Percentiles rank a stretch among this genome's conserved stretches.
Evolutionary conservation across 2,329 filamentous ascomycete genomes (phyloP).

Genomic region (Coniella lustricola): DNA sequence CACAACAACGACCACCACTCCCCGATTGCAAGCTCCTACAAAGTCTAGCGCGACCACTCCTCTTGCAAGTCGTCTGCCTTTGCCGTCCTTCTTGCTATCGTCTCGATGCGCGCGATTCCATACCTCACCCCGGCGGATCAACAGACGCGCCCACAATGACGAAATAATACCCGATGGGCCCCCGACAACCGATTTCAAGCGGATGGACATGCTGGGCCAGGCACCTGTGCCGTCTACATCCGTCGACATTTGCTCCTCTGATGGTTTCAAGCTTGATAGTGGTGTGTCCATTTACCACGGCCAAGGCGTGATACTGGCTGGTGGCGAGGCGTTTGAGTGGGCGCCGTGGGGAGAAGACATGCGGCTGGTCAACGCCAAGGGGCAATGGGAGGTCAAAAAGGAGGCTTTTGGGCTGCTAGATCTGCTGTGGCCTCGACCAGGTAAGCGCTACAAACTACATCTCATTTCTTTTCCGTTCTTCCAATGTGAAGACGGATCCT

Average conservation of each 20-base stretch:
- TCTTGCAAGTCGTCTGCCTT: background rate
- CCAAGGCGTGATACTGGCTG: constrained; percentile 69
- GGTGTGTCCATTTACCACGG: constrained; percentile 64
- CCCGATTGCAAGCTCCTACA: background rate
- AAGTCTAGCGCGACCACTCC: background rate
- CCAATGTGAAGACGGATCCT: too few relatives aligned
- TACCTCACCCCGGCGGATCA: background rate
- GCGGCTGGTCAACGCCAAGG: constrained; percentile 63
- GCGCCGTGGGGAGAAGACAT: constrained; percentile 58
- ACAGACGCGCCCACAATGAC: constrained; percentile 19
- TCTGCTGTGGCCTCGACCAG: constrained; percentile 80
- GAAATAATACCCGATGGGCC: constrained; percentile 26
- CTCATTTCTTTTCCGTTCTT: too few relatives aligned
- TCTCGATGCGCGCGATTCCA: constrained; percentile 11
- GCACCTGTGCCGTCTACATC: constrained; percentile 72
- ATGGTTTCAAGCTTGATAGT: constrained; percentile 83
- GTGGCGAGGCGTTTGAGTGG: constrained; percentile 86
- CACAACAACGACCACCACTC: constrained; percentile 15
- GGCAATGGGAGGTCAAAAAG: constrained; percentile 70
- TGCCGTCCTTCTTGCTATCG: background rate
- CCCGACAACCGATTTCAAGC: constrained; percentile 56
- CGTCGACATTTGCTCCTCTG: constrained; percentile 72
- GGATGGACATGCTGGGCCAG: constrained; percentile 71
- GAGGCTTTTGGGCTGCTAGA: constrained; percentile 69
- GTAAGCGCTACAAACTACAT: too few relatives aligned